A percentile compares a stretch with the other conserved stretches of the same genome.
phyloP scores from a whole-genome alignment of 2,329 filamentous ascomycete species.

The Sordariomycetes sp. region DNA sequence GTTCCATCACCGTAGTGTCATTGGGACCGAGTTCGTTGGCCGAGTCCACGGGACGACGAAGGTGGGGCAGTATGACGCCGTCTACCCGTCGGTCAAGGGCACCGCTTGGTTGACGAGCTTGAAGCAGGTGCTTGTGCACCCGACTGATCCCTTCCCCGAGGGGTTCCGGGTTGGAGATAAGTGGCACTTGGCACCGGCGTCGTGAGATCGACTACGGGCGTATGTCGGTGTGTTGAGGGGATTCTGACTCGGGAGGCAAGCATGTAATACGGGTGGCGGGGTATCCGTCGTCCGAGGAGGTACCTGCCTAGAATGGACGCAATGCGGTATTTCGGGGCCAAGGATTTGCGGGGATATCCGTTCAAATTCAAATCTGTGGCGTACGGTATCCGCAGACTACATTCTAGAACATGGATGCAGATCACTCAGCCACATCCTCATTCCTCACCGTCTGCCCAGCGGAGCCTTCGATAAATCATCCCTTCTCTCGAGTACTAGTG shows the following conservation, averaged over 20 bases:
- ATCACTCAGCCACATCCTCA: too few relatives aligned
- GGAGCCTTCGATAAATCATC: too few relatives aligned
- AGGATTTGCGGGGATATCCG: too few relatives aligned
- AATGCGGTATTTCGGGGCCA: too few relatives aligned
- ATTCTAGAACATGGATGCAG: too few relatives aligned
- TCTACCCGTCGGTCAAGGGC: conserved; percentile 26
- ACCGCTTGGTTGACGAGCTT: conserved; percentile 30
- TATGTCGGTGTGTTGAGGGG: background rate
- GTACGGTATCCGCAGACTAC: too few relatives aligned
- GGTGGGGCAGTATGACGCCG: conserved; percentile 22
- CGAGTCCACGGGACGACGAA: conserved; percentile 21
- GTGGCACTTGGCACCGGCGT: background rate
- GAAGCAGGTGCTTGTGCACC: conserved; percentile 27
- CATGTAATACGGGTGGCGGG: background rate
- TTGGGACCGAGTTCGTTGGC: conserved; percentile 25
- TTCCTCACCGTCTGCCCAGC: too few relatives aligned
- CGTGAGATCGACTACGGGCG: background rate
- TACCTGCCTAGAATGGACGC: background rate
- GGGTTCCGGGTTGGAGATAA: conserved; percentile 11
- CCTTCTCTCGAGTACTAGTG: too few relatives aligned
- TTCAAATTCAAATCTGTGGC: too few relatives aligned
- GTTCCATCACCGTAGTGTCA: conserved; percentile 25
- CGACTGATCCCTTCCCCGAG: conserved; percentile 26
- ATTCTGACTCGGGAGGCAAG: background rate
- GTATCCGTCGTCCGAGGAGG: background rate